Percentiles rank a stretch among this genome's conserved stretches.
These are phyloP conservation scores for Dissophora ornata DNA, from an alignment of 192 early-diverging fungal species.

Conservation along the genomic window DNA sequence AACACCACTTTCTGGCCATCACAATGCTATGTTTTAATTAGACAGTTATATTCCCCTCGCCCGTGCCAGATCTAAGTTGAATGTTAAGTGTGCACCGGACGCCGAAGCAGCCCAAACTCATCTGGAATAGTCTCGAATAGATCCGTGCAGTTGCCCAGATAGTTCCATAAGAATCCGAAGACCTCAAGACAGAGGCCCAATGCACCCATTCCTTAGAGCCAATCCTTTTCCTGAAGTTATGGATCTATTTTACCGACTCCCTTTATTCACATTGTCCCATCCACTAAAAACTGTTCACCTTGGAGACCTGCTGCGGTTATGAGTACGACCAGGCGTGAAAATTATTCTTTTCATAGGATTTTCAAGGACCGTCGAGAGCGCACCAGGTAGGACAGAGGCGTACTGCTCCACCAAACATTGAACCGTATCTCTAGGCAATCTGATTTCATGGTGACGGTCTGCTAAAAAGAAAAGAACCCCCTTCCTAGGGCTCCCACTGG, in stretches of 20 bases:
- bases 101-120: slow-evolving; percentile 26
- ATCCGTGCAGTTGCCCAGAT: slow-evolving; percentile 34
- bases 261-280: slow-evolving; percentile 87
- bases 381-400: slow-evolving; percentile 67
- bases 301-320: slow-evolving; percentile 86
- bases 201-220: slow-evolving; percentile 80
- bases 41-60: no score
- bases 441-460: slow-evolving; percentile 66
- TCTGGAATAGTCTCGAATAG: slow-evolving; percentile 56
- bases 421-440: slow-evolving; percentile 70
- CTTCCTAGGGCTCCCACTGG: no score
- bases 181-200: slow-evolving; percentile 6
- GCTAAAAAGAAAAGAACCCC: slow-evolving; percentile 83
- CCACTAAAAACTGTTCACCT: slow-evolving; percentile 86
- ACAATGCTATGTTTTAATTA: no score
- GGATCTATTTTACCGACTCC: slow-evolving; percentile 68
- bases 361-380: slow-evolving; percentile 55
- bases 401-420: slow-evolving; percentile 60
- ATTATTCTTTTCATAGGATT: slow-evolving; percentile 75
- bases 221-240: slow-evolving; percentile 52
- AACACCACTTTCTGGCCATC: slow-evolving; percentile 65
- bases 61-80: no score
- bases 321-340: slow-evolving; percentile 75
- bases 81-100: no score
- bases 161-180: slow-evolving; percentile 29